Conservation (phyloP, 169 alveolate genomes). For the Neospora caninum region DNA sequence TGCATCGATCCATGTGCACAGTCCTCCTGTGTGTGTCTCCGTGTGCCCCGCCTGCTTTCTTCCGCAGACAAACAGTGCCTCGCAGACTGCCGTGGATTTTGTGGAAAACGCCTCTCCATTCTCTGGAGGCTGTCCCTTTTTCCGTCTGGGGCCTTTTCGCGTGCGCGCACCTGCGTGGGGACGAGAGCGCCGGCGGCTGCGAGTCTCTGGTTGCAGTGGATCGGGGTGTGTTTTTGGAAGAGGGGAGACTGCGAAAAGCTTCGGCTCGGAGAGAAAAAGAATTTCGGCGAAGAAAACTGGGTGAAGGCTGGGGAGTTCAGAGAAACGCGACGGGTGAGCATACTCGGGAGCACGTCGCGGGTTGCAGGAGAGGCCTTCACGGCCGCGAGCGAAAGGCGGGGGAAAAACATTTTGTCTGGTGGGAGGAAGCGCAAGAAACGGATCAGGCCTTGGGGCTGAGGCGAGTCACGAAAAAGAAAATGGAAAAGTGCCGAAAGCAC, state of each 20-base stretch:
- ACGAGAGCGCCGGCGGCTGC: background rate
- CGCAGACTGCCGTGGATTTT: too few relatives aligned
- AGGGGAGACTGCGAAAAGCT: slow-evolving; percentile 16
- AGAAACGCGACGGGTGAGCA: background rate
- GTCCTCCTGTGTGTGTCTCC: too few relatives aligned
- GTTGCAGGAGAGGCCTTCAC: background rate
- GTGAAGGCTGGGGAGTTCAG: background rate
- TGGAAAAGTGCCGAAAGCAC: too few relatives aligned
- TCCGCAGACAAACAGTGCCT: too few relatives aligned
- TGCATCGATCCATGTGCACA: too few relatives aligned
- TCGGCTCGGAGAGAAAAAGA: background rate
- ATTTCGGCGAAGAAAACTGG: background rate
- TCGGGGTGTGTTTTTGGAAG: slow-evolving; percentile 24
- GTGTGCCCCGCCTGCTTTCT: too few relatives aligned
- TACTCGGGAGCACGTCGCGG: background rate
- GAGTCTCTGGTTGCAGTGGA: slow-evolving; percentile 28
- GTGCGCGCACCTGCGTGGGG: slow-evolving; percentile 18
- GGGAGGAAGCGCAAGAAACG: background rate
- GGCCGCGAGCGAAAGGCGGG: slow-evolving; percentile 12
- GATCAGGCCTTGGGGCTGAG: background rate
- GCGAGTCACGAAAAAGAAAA: too few relatives aligned
- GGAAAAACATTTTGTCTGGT: background rate
- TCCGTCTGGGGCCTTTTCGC: too few relatives aligned
- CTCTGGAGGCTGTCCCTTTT: too few relatives aligned
- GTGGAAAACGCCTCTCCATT: too few relatives aligned